Evolutionary conservation across 257 asterid genomes (phyloP), one percentile per base, ranked within the genome.

Genomic region (Solanum appendiculatum): DNA sequence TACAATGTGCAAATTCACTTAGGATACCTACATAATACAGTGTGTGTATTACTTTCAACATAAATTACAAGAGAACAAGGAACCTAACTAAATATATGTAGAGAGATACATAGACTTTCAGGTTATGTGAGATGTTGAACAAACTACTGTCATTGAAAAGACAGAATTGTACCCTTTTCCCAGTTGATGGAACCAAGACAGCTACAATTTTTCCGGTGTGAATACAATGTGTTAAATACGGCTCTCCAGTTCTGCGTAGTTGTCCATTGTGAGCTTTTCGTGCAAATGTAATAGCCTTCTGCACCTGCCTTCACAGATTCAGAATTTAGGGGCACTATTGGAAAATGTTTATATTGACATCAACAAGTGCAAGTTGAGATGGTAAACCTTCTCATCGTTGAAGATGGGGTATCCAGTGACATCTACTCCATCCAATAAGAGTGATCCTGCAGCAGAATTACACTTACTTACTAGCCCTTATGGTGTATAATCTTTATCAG

Each of bases 191-290:
- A 91, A 96, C 96, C 92, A 96, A 91, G 51, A 85, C 94, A 68
- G 99, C 98, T 87, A 96, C 75, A 11, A 95, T 94, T 82, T 94
- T 95, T 80, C 94, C 99, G 0, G 99, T 95, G 95, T 96, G 98
- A 91, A 96, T 94, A 91, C 99, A 96, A 91, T 96, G 99, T 64
- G 98, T 93, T 87, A 96, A 75, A 88, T 96, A 96, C 86, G 98
- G 98, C n/a, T 96, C 98, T 81, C 99, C 99, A n/a, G 98, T 96
- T 93, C 90, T 95, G 83, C 99, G 94, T 36, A 88, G 88, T 94
- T 96, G 99, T 77, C 99, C 98, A 64, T 94, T 90, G 92, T 96
- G 99, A 90, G 99, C 98, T 88, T 91, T 92, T 93, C 92, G 93
- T 84, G 99, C 98, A 91, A 96, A 96, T 85, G 93, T 94, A 91